Conservation (phyloP, 805 yeast species). For the Priceomyces medius region DNA sequence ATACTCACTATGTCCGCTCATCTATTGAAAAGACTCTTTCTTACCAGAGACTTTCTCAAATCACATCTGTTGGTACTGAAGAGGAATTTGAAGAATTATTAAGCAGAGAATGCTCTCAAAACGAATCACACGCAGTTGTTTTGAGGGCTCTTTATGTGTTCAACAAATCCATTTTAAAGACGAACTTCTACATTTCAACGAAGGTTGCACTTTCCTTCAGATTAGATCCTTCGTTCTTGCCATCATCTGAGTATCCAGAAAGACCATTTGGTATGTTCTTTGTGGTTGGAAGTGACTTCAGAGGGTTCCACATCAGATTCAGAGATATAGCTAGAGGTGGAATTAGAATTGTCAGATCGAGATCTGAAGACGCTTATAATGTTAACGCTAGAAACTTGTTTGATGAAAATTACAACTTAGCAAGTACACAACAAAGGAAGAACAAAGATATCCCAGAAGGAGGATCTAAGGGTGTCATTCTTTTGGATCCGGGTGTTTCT, state of each 20-base stretch:
- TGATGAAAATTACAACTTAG: conserved; percentile 95
- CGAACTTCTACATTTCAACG: conserved; percentile 90
- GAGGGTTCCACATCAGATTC: conserved; percentile 96
- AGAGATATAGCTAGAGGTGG: conserved; percentile 99
- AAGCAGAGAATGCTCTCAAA: conserved; percentile 70
- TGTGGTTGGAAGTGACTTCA: conserved; percentile 92
- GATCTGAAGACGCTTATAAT: conserved; percentile 80
- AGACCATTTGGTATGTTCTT: conserved; percentile 93
- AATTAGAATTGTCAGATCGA: conserved; percentile 87
- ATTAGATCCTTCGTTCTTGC: conserved; percentile 82
- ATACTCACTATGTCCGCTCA: conserved; percentile 76
- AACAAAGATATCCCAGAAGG: conserved; percentile 99
- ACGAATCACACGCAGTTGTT: conserved; percentile 75
- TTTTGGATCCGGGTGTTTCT: conserved; percentile 73
- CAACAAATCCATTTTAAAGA: conserved; percentile 84
- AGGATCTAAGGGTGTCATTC: conserved; percentile 95
- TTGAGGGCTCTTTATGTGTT: conserved; percentile 78
- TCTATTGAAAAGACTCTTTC: conserved; percentile 76
- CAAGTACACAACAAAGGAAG: conserved; percentile 93
- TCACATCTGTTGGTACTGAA: conserved; percentile 71
- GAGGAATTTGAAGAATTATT: conserved; percentile 71
- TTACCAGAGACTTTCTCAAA: conserved; percentile 78
- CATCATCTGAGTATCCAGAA: conserved; percentile 83
- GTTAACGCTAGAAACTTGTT: conserved; percentile 84
- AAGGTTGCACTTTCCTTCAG: conserved; percentile 95